A percentile compares a stretch with the other conserved stretches of the same genome.
These are phyloP conservation scores for Basidiobolus meristosporus DNA, from an alignment of 371 early-diverging fungal genomes.

Conservation along the genomic window DNA sequence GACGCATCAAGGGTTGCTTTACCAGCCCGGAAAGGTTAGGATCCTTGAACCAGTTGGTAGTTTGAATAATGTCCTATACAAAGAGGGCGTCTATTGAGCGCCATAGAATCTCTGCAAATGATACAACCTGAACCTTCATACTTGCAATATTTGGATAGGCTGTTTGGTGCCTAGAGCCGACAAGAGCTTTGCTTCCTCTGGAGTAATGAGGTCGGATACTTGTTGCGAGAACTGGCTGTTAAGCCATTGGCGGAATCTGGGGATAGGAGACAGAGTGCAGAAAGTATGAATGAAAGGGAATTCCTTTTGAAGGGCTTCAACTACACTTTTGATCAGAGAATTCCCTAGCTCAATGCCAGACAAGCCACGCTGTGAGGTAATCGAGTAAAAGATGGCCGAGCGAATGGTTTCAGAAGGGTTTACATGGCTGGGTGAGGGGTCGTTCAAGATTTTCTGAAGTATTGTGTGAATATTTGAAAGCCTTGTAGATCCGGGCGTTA, in stretches of 20 bases:
- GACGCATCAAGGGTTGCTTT: constrained; percentile 31
- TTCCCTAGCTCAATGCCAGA: constrained; percentile 71
- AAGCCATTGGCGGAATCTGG: constrained; percentile 67
- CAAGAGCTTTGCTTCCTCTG: constrained; percentile 4
- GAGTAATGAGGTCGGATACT: constrained; percentile 5
- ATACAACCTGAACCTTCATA: too few species aligned
- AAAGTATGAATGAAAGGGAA: constrained; percentile 49
- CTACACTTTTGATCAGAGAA: constrained; percentile 70
- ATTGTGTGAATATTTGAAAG: neutral
- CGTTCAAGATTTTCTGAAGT: constrained; percentile 32
- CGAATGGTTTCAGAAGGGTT: constrained; percentile 11
- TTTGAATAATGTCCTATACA: neutral
- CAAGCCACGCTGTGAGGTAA: constrained; percentile 62
- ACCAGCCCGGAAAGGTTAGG: constrained; percentile 9
- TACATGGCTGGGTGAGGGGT: constrained; percentile 14
- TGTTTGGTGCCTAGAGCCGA: neutral
- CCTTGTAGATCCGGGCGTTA: neutral
- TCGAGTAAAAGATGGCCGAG: constrained; percentile 75
- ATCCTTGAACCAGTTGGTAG: constrained; percentile 9
- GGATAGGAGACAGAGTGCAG: constrained; percentile 73
- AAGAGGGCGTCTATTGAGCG: too few species aligned
- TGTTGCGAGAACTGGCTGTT: constrained; percentile 7
- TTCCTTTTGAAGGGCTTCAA: constrained; percentile 36
- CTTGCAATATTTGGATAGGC: neutral
- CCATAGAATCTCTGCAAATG: too few species aligned